Percentiles rank a stretch among this genome's conserved stretches.
Conservation (phyloP, 192 early-diverging fungal genomes). For the Podila horticola region DNA sequence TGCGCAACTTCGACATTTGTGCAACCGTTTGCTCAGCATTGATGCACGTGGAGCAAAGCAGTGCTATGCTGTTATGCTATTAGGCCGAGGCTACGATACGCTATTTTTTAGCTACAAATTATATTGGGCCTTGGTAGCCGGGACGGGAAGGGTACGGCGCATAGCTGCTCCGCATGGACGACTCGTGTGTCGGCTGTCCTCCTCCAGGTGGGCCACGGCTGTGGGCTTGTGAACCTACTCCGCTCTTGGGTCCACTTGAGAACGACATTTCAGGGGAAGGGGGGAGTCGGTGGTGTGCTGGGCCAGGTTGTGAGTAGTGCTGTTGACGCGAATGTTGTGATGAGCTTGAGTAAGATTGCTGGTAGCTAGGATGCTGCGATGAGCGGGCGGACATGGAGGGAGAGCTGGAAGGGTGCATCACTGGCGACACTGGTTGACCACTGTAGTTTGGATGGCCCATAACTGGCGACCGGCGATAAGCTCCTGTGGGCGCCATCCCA, state of each 20-base stretch:
- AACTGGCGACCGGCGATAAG: not conserved
- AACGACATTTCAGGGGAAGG: not conserved
- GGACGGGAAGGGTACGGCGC: not conserved
- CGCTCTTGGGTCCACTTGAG: not conserved
- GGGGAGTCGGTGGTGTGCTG: not conserved
- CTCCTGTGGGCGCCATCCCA: not conserved
- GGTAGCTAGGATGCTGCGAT: not conserved
- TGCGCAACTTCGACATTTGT: not conserved
- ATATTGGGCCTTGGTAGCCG: not conserved
- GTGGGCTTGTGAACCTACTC: not conserved
- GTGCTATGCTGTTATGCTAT: not conserved
- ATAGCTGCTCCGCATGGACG: not conserved
- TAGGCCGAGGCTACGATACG: no score
- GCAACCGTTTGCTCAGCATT: not conserved
- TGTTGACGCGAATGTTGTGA: not conserved
- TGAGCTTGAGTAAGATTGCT: not conserved
- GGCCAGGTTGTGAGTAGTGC: not conserved
- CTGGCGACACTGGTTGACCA: not conserved
- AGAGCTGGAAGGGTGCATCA: not conserved
- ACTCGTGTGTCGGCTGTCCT: not conserved
- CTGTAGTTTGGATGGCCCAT: not conserved
- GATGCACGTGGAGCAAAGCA: not conserved
- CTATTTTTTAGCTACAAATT: no score
- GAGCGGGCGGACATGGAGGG: not conserved
- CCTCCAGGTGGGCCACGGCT: not conserved